Evolutionary conservation across 352 stramenopile species (phyloP), one percentile per base, ranked within the genome.

Genomic region (Phytophthora cryptogea): DNA sequence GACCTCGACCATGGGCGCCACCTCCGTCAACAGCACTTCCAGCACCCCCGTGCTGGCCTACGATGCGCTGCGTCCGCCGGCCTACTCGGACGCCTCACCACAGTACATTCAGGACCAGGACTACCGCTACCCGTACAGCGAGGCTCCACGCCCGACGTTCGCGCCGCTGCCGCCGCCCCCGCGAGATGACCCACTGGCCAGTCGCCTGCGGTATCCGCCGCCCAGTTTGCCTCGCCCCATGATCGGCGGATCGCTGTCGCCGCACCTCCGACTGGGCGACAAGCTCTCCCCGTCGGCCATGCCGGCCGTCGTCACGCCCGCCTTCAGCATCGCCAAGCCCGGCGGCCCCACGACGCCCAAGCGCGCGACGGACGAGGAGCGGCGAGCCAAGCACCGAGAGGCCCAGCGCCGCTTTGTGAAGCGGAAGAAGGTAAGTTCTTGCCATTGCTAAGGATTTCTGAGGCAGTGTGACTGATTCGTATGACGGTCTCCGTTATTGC

Each of bases 321-420:
- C 51, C 9, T 67, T 57, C 46, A 41, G 43, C 10, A 54, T 63
- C 27, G 37, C 54, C 11, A 57, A 59, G 14, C 35, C 51, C 2
- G 50, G 37, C 26, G 46, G 41, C 27, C 37, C 37, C 11, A 36
- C 35, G 9, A 52, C 41, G 16, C 52, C 56, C 46, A 71, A 68
- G 40, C 37, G 67, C n/a, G 62, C 60, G 37, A 69, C 69, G n/a
- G 74, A 83, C 35, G 74, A 83, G 36, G 72, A 80, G 59, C 74
- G 74, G 37, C 70, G 78, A 58, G 74, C 74, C 9, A 83, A 83
- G 45, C 74, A 83, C 49, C 70, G 74, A 32, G 74, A 83, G 65
- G 74, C 73, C 4, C 74, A 83, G 64, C 55, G 74, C 9, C 33
- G 74, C 17, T 83, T 83, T 42, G 73, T 83, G 4, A 70, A 78